Conservation (phyloP, 805 yeast genomes). For the Candida sakaeoensis region DNA sequence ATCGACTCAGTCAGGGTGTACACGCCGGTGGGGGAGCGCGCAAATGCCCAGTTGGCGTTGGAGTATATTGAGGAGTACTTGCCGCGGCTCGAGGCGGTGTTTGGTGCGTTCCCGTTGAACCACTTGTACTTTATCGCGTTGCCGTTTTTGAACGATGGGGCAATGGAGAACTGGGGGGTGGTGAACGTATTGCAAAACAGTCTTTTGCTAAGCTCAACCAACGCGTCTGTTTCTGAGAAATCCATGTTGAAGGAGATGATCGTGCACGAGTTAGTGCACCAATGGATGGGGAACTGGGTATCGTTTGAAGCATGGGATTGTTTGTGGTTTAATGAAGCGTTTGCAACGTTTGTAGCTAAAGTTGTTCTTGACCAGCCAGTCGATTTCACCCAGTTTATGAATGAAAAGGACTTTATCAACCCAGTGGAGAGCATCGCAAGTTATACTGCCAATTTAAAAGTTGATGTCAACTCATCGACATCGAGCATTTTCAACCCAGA, state of each 20-base stretch:
- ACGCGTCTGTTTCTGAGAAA: constrained; percentile 20
- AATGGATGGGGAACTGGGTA: constrained; percentile 72
- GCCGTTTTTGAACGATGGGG: constrained; percentile 73
- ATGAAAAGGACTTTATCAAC: constrained; percentile 26
- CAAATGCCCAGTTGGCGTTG: constrained; percentile 48
- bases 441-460: constrained; percentile 28
- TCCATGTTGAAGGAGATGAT: constrained; percentile 49
- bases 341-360: constrained; percentile 63
- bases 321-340: constrained; percentile 73
- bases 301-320: constrained; percentile 66
- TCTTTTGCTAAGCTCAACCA: constrained; percentile 21
- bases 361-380: constrained; percentile 25
- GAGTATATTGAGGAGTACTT: constrained; percentile 44
- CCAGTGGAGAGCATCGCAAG: constrained; percentile 21
- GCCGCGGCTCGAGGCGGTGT: constrained; percentile 44
- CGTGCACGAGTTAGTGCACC: constrained; percentile 74
- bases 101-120: constrained; percentile 52
- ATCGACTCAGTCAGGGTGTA: constrained; percentile 34
- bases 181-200: constrained; percentile 57
- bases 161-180: constrained; percentile 78
- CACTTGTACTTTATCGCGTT: constrained; percentile 67
- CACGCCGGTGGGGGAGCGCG: constrained; percentile 51
- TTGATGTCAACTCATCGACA: constrained; percentile 20
- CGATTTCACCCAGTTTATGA: constrained; percentile 17
- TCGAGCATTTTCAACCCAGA: constrained; percentile 47